Conservation (phyloP, 2,329 filamentous ascomycete genomes). For the Fusarium hostae region DNA sequence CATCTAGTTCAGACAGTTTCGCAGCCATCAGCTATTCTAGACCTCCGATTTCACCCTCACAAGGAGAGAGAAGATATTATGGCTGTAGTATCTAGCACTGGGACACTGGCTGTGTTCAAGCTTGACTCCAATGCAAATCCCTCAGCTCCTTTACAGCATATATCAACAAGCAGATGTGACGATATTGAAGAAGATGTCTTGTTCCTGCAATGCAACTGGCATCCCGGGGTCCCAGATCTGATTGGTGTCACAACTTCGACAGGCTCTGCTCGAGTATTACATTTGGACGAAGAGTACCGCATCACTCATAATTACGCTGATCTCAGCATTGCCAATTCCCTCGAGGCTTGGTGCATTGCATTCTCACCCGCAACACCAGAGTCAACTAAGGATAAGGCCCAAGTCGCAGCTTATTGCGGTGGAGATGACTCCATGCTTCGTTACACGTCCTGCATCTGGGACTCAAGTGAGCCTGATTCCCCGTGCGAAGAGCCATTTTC, state of each 20-base stretch:
- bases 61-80: slow-evolving; percentile 62
- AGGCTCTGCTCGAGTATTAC: slow-evolving; percentile 69
- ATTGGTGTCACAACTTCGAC: slow-evolving; percentile 79
- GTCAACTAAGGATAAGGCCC: slow-evolving; percentile 30
- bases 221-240: slow-evolving; percentile 64
- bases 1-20: slow-evolving; percentile 66
- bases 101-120: slow-evolving; percentile 72
- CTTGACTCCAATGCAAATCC: slow-evolving; percentile 55
- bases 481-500: slow-evolving; percentile 40
- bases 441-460: slow-evolving; percentile 53
- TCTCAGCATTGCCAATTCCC: slow-evolving; percentile 60
- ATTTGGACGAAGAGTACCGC: slow-evolving; percentile 56
- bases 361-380: slow-evolving; percentile 58
- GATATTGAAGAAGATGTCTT: slow-evolving; percentile 68
- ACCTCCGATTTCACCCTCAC: slow-evolving; percentile 80
- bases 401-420: slow-evolving; percentile 70
- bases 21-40: slow-evolving; percentile 80
- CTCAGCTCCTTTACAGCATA: slow-evolving; percentile 50
- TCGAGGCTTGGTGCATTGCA: slow-evolving; percentile 80
- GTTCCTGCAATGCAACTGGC: slow-evolving; percentile 79
- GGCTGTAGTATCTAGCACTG: slow-evolving; percentile 82
- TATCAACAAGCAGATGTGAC: slow-evolving; percentile 58
- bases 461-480: slow-evolving; percentile 13
- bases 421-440: slow-evolving; percentile 78
- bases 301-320: slow-evolving; percentile 48